phyloP scores from a whole-genome alignment of 257 asterid genomes.

The Solanum tarijense region DNA sequence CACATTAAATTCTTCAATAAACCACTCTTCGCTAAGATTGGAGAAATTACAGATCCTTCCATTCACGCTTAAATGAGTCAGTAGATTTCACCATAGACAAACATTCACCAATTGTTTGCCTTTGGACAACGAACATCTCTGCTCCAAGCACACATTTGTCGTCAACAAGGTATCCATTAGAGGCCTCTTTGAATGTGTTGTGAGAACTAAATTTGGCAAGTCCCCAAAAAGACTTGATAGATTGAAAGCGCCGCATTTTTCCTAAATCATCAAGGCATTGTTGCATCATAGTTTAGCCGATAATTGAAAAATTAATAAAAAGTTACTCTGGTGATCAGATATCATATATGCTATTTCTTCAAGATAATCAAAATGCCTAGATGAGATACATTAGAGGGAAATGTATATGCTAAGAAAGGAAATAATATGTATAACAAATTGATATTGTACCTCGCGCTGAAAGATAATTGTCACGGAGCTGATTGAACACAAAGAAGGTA shows the following conservation, averaged over 20 bases:
- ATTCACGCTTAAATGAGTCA: neutral
- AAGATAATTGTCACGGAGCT: neutral
- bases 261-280: neutral
- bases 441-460: neutral
- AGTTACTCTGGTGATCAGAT: too few species aligned
- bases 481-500: conserved; percentile 9
- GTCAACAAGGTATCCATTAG: neutral
- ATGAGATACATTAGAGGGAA: neutral
- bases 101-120: neutral
- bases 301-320: too few species aligned
- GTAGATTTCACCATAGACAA: neutral
- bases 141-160: conserved; percentile 12
- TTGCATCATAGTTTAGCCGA: too few species aligned
- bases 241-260: neutral
- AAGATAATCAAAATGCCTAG: neutral
- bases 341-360: neutral
- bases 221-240: conserved; percentile 5
- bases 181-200: neutral
- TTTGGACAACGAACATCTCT: neutral
- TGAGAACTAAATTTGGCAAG: conserved; percentile 3
- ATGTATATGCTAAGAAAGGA: neutral
- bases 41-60: neutral
- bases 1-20: neutral
- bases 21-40: neutral
- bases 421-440: neutral